These are phyloP conservation scores for Dryadomyces quercivorus DNA, from an alignment of 2,329 filamentous ascomycete species.

Conservation along the genomic window DNA sequence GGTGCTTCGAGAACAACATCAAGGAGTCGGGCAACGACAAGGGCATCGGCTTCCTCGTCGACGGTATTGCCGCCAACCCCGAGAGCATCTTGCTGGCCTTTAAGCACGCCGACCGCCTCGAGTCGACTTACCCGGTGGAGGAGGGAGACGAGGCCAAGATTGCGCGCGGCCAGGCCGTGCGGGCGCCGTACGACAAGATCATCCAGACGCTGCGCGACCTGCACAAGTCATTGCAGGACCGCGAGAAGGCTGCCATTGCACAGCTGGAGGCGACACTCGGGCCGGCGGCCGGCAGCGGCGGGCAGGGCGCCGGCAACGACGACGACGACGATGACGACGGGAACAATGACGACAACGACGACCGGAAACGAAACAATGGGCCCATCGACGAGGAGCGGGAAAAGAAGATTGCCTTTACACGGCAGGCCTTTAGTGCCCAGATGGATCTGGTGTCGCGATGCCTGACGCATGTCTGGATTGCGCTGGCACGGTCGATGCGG, in stretches of 20 bases:
- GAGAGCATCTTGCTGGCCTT: conserved; percentile 87
- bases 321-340: conserved; percentile 19
- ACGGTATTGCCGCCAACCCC: conserved; percentile 80
- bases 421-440: conserved; percentile 59
- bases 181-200: conserved; percentile 72
- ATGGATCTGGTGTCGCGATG: conserved; percentile 67
- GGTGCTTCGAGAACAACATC: conserved; percentile 72
- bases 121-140: conserved; percentile 63
- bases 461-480: conserved; percentile 90
- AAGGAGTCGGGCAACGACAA: conserved; percentile 43
- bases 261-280: conserved; percentile 40
- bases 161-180: conserved; percentile 64
- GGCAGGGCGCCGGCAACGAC: conserved; percentile 14
- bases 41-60: conserved; percentile 65
- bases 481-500: conserved; percentile 84
- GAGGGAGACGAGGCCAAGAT: conserved; percentile 65
- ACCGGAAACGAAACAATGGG: conserved; percentile 36
- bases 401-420: conserved; percentile 47
- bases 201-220: conserved; percentile 82
- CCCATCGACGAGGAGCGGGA: conserved; percentile 32
- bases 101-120: conserved; percentile 78
- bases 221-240: conserved; percentile 58
- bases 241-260: conserved; percentile 45
- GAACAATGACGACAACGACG: conserved; percentile 17
- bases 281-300: conserved; percentile 11